Base-by-base conservation (phyloP, 1,284 basidiomycete genomes). In the Tilletia walkeri region DNA sequence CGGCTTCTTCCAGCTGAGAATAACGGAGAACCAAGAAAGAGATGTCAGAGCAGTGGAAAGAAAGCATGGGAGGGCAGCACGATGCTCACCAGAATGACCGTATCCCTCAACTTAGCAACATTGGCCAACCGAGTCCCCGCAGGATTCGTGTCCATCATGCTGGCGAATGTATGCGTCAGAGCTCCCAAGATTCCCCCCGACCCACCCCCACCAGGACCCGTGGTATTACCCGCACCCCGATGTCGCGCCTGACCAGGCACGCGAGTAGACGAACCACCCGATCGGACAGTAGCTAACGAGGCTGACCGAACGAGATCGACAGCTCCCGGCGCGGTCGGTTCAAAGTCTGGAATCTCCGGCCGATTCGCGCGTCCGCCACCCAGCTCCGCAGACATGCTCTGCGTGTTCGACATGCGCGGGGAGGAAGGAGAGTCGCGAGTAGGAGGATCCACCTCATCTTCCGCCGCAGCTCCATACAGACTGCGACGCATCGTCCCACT, bases 71-170 rank as follows among this genome's bases (percentile, higher is more conserved):
- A 14, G 38, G n/a, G 20, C 10, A 30, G 48, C 34, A 61, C 56
- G n/a, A n/a, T 41, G 61, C 70, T 69, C 49, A 74, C 73, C 36
- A 76, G 45, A 5, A 72, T 91, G 74, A 99, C 97, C 38, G 89
- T 90, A 85, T 99, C 96, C 78, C 92, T 88, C 1, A 94, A 94
- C 86, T 95, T 97, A 74, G 91, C 92, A 75, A 99, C 98, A 70
- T 90, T 90, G 79, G 91, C 96, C 71, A 95, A 88, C 73, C 96
- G 88, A 4, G 95, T 95, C 16, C 92, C 92, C 85, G 98, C 96
- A 0, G 96, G 95, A 85, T 99, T 96, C 6, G 93, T 92, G 79
- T 99, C 96, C 91, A 99, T 97, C 89, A 99, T 95, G 10, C 93
- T 93, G 79, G 95, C 94, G 72, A 99, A 85, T 30, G 94, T 95